Evolutionary conservation across 768 basidiomycete genomes (phyloP), one percentile per base, ranked within the genome.

Genomic region (Megacollybia marginata): DNA sequence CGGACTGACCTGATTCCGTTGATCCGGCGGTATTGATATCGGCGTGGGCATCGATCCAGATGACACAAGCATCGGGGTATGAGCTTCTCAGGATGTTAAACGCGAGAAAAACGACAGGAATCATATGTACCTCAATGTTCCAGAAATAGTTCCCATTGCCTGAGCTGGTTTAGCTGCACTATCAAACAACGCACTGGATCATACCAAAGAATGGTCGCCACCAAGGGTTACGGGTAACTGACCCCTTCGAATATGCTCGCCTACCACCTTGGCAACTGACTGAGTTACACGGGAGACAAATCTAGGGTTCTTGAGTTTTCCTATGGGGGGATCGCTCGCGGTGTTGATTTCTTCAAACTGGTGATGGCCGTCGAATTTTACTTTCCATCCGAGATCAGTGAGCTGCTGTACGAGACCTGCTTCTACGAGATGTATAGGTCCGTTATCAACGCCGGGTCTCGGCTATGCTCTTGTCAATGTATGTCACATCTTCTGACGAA

Each of bases 11-110:
- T 57, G 86, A 82, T 40, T 70, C 83, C 16, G 93, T 93, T 13
- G 88, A 81, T 49, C 85, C 80, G 10, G 77, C 69, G 6, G 94
- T 96, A 67, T 99, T 97, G 70, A 99, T 92, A 63, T 98, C 96
- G 16, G 92, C 87, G 59, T 97, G 96, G 2, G 96, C 96, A 62
- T 99, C 96, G 52, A 98, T 73, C 96, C 96, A 98, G 53, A 99
- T 71, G 33, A 99, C 84, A 62, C 90, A 89, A 19, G 88, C 83
- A 28, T 91, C 79, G 11, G 88, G 84, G 60, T 89, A 76, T 43
- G 74, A 71, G 50, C 89, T 91, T 46, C 35, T 28, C 44, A 18
- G 28, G 13, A 32, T 19, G 16, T 18, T 18, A 19, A 13, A 10
- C 5, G 13, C 33, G 16, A 48, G 20, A 44, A 23, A 15, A 43